Percentiles rank a stretch among this genome's conserved stretches.
Conservation (phyloP, 2,329 filamentous ascomycete species). For the Diaporthe batatas region DNA sequence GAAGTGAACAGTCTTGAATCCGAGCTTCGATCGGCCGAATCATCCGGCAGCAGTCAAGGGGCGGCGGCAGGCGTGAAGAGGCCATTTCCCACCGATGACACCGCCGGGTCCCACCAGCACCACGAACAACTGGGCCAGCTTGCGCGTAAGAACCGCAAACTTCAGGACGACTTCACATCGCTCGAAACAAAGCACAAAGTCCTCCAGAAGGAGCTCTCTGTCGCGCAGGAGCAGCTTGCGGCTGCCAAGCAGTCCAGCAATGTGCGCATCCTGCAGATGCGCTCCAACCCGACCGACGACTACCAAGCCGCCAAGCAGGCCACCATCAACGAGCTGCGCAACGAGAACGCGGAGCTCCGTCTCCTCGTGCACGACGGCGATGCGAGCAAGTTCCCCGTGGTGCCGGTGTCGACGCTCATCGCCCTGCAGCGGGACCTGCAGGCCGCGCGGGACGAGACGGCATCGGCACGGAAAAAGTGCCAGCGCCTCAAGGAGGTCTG, state of each 20-base stretch:
- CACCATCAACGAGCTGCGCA: constrained; percentile 81
- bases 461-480: constrained; percentile 84
- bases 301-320: constrained; percentile 86
- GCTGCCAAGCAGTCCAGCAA: constrained; percentile 75
- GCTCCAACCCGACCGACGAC: constrained; percentile 92
- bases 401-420: constrained; percentile 83
- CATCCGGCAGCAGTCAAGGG: constrained; percentile 49
- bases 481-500: constrained; percentile 92
- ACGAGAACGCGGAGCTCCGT: constrained; percentile 87
- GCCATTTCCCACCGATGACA: constrained; percentile 66
- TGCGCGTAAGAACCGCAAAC: constrained; percentile 86
- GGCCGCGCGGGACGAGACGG: constrained; percentile 76
- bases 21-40: constrained; percentile 78
- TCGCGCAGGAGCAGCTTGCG: constrained; percentile 79
- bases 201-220: constrained; percentile 80
- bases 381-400: constrained; percentile 66
- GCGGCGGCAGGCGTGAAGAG: constrained; percentile 72
- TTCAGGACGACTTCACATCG: constrained; percentile 82
- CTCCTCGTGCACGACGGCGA: constrained; percentile 72
- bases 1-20: constrained; percentile 82
- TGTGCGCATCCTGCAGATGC: constrained; percentile 86
- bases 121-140: constrained; percentile 85
- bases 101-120: constrained; percentile 54
- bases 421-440: constrained; percentile 81
- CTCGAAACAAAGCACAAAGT: constrained; percentile 78